Evolutionary conservation across 805 yeast genomes (phyloP), one percentile per base, ranked within the genome.

Genomic region (Komagataella pseudopastoris): DNA sequence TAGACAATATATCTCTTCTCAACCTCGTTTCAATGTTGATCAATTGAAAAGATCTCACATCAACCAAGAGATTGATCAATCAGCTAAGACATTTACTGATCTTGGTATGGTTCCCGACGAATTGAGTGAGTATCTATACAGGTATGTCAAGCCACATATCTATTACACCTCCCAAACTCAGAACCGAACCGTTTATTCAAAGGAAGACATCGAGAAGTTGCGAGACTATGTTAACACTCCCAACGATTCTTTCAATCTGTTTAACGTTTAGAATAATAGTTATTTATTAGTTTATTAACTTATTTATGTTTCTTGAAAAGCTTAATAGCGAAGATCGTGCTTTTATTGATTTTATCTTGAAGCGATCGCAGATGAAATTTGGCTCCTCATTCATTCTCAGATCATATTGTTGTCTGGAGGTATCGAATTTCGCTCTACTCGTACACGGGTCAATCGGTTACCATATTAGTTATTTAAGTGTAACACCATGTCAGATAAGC

Each of bases 11-110:
- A 54, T 66, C 20, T 73, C 71, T 62, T 75, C 77, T 55, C 72
- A 56, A 50, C 48, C 47, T n/a, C 49, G 51, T 30, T 48, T 78
- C 54, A 83, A 81, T 60, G 78, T 86, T 23, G 96, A 88, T 66
- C 82, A 81, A 64, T 75, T 84, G 52, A 85, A 81, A 66, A 80
- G 95, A 70, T 80, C 81, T 66, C 74, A 77, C 59, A 73, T 84
- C 53, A 73, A 84, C 67, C 95, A 88, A 67, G 61, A 60, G 18
- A 72, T 81, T 54, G 85, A 81, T 60, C 74, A 77, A 30, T 61
- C 64, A 14, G 88, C 88, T 23, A 71, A 73, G 60, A 77, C 84
- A 14, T 87, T 83, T 65, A 70, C 68, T 39, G 93, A 87, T 62
- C 75, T 87, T 59, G 93, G 87, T 47, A 79, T 88, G 62, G 70